These are phyloP conservation scores for Malus hybrid DNA, from an alignment of 331 rosid genomes.

Conservation along the genomic window DNA sequence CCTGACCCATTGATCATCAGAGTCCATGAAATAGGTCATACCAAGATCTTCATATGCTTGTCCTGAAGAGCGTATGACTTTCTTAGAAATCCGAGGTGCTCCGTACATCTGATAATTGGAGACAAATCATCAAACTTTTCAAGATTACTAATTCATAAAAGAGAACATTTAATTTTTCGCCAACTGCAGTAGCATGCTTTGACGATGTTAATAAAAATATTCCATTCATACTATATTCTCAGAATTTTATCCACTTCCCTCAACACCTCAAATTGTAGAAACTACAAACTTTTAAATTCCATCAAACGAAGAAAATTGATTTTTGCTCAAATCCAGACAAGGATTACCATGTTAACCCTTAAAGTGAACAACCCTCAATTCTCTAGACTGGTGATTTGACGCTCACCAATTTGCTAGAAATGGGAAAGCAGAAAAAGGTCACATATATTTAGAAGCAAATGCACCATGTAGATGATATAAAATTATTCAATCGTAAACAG, in stretches of 20 bases:
- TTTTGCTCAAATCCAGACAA: too few relatives aligned
- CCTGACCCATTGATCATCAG: constrained; percentile 61
- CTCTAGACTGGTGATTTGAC: too few relatives aligned
- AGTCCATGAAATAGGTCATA: constrained; percentile 30
- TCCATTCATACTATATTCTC: too few relatives aligned
- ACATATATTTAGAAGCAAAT: neutral
- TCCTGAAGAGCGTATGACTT: constrained; percentile 20
- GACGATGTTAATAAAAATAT: too few relatives aligned
- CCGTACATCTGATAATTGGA: constrained; percentile 34
- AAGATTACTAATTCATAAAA: neutral
- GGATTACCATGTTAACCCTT: too few relatives aligned
- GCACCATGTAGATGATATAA: neutral
- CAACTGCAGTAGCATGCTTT: neutral
- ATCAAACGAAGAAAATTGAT: too few relatives aligned
- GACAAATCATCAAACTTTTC: neutral
- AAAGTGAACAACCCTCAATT: too few relatives aligned
- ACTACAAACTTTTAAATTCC: too few relatives aligned
- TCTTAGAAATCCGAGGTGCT: constrained; percentile 64
- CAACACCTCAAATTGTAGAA: too few relatives aligned
- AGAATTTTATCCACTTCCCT: too few relatives aligned
- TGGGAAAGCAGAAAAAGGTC: too few relatives aligned
- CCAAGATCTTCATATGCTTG: constrained; percentile 10
- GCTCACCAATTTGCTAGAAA: too few relatives aligned
- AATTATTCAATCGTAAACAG: neutral
- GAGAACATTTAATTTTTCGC: neutral